Conservation (phyloP, 805 yeast species). For the Saturnispora kantuleensis region DNA sequence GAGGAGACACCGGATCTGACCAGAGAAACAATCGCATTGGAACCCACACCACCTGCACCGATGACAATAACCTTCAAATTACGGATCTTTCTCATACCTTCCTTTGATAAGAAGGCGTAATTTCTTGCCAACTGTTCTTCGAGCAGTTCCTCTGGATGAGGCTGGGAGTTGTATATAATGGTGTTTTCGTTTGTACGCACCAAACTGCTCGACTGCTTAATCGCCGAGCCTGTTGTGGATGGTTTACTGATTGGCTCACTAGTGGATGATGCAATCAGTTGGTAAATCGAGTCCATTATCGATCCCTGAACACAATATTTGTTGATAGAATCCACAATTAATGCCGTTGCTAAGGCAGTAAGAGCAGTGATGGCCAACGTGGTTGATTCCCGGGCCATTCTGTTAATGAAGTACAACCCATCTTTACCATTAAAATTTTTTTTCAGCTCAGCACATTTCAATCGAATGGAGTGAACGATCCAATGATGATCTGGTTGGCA, state of each 20-base stretch:
- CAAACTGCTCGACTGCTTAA: neutral
- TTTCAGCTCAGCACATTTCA: neutral
- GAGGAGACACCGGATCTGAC: constrained; percentile 83
- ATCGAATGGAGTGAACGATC: constrained; percentile 9
- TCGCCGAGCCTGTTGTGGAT: constrained; percentile 1
- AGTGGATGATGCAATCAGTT: neutral
- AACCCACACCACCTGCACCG: constrained; percentile 98
- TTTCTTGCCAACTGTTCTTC: constrained; percentile 91
- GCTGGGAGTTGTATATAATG: constrained; percentile 6
- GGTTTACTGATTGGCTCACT: neutral
- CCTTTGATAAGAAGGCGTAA: constrained; percentile 82
- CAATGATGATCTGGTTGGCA: constrained; percentile 12
- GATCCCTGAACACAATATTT: neutral
- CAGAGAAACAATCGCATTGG: constrained; percentile 88
- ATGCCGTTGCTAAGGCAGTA: constrained; percentile 1
- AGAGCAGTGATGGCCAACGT: neutral
- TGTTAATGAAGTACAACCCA: neutral
- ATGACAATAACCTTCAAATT: constrained; percentile 63
- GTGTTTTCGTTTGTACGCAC: constrained; percentile 11
- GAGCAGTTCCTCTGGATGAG: constrained; percentile 56
- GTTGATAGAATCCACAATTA: constrained; percentile 3
- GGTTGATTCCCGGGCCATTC: neutral
- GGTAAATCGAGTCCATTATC: constrained; percentile 1
- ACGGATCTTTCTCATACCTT: constrained; percentile 69
- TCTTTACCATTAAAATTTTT: too few relatives aligned